Percentiles rank a stretch among this genome's conserved stretches.
phyloP scores from a whole-genome alignment of 1,284 basidiomycete genomes.

The Salmacisia buchloeana region DNA sequence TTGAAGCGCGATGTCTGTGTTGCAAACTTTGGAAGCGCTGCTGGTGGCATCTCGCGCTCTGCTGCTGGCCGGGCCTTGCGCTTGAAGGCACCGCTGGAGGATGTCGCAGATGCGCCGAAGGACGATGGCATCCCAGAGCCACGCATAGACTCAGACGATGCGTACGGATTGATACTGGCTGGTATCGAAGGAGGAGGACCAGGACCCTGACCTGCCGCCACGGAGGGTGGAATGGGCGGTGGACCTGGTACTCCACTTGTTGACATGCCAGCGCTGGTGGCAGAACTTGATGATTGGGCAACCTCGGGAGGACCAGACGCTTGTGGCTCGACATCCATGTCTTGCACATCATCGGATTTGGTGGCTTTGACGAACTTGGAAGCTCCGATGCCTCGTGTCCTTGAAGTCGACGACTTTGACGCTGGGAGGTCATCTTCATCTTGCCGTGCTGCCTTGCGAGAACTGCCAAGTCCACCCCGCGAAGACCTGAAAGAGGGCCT shows the following conservation, averaged over 20 bases:
- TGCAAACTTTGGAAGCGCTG: neutral
- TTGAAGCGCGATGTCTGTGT: constrained; percentile 28
- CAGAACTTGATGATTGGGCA: neutral
- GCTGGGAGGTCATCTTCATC: neutral
- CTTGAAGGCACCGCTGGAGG: neutral
- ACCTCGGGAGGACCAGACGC: neutral
- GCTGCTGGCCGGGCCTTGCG: neutral
- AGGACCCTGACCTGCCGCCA: neutral
- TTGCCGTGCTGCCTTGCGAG: neutral
- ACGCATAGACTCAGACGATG: neutral
- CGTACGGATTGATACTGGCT: neutral
- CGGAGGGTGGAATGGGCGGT: neutral
- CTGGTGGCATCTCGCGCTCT: neutral
- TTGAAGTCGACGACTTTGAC: neutral
- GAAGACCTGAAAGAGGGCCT: too few relatives aligned
- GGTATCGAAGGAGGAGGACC: neutral
- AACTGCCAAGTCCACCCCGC: neutral
- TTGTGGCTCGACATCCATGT: neutral
- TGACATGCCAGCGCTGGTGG: too few relatives aligned
- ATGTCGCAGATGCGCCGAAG: neutral
- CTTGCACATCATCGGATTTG: neutral
- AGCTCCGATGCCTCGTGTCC: neutral
- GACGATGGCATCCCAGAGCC: neutral
- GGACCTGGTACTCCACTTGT: neutral
- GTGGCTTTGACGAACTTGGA: neutral